Base-by-base conservation (phyloP, 495 filamentous ascomycete genomes). In the Amphirosellinia nigrospora region DNA sequence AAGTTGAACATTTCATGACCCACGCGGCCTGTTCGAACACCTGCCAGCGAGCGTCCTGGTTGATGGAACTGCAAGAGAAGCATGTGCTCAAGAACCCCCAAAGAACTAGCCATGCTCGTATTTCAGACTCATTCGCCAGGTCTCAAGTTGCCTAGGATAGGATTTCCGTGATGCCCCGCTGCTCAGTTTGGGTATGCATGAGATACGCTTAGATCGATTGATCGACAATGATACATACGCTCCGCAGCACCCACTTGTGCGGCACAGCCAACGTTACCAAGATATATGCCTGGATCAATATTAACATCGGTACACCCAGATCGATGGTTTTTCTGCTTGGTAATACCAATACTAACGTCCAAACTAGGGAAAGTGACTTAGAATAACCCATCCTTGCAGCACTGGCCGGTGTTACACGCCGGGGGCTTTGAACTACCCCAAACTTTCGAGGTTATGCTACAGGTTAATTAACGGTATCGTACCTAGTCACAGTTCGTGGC, bases 191-290 rank as follows among this genome's bases (percentile, higher is more conserved):
- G 32, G 16, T 13, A 16, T 34, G 53, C 55, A 21, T 13, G 50
- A 53, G 50, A 53, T 43, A 28, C 38, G 21, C 23, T 43, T 32
- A 34, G 23, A 32, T 43, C 34, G 48, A 38, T 43, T 66, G 52
- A 36, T 7, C 34, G 3, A 7, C 43, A 34, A 48, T 55, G 26
- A n/a, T 61, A 36, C 55, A 66, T 39, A 38, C 19, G 30, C 64
- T 26, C 26, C 36, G 38, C 36, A 50, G 15, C 30, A 13, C 32
- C 34, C 48, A 46, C 30, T 56, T 58, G 26, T 58, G 50, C 64
- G 50, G 64, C 36, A 34, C 50, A 58, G 50, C 34, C n/a, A 45
- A 66, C 36, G 38, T 28, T 53, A 11, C 62, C n/a, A 38, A 65
- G 46, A 65, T 65, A n/a, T 26, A 53, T 53, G 48, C 46, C 30